These are phyloP conservation scores for Cryptosporidium baileyi DNA, from an alignment of 169 alveolate species.

Conservation along the genomic window DNA sequence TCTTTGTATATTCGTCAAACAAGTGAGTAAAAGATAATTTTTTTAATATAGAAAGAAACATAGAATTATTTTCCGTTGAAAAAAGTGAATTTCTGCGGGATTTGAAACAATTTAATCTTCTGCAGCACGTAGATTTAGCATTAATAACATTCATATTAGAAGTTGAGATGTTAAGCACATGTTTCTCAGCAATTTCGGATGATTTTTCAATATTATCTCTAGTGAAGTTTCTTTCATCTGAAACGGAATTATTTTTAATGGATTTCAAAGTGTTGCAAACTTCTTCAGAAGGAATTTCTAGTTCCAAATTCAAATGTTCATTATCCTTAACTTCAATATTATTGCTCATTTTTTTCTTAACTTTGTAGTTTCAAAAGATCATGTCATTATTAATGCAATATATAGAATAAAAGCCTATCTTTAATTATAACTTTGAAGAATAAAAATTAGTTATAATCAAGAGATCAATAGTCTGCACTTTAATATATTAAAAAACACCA, in stretches of 20 bases:
- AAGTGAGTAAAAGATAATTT: conserved; percentile 6
- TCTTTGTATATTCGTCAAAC: conserved; percentile 55
- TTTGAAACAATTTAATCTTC: no score
- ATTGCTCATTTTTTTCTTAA: not conserved
- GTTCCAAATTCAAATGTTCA: not conserved
- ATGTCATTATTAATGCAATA: no score
- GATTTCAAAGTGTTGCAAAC: not conserved
- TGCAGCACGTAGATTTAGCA: no score
- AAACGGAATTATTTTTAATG: not conserved
- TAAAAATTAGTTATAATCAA: no score
- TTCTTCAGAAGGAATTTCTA: conserved; percentile 32
- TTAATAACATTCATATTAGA: no score
- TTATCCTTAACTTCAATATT: not conserved
- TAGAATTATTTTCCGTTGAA: not conserved
- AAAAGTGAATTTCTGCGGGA: no score
- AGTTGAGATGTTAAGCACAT: no score
- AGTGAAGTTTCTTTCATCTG: not conserved
- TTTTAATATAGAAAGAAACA: conserved; percentile 1
- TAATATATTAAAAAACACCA: no score
- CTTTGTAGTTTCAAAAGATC: no score
- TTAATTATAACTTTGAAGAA: no score
- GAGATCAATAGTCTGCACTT: no score
- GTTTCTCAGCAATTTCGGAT: not conserved
- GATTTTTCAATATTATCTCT: not conserved
- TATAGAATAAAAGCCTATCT: no score